These are phyloP conservation scores for Pseudozyma thailandica DNA, from an alignment of 1,284 basidiomycete genomes.

Conservation along the genomic window DNA sequence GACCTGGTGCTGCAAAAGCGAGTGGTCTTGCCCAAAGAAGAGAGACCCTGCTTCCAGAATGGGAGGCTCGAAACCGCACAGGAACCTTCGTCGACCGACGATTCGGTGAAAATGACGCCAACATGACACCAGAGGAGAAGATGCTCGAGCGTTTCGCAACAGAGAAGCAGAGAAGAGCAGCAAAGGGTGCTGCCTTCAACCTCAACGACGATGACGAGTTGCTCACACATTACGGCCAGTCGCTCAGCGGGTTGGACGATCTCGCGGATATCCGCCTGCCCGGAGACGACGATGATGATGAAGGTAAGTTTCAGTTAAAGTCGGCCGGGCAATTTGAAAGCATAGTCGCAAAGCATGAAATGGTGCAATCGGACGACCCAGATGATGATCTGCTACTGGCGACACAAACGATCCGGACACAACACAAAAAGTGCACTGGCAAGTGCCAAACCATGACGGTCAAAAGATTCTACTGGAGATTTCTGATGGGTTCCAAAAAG, in stretches of 20 bases:
- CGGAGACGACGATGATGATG: slow-evolving; percentile 58
- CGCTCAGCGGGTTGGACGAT: slow-evolving; percentile 83
- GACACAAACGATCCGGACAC: slow-evolving; percentile 55
- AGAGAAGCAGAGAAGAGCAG: slow-evolving; percentile 72
- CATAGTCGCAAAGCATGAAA: not conserved
- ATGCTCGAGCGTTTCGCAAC: slow-evolving; percentile 96
- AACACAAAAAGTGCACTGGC: slow-evolving; percentile 47
- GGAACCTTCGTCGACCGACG: slow-evolving; percentile 92
- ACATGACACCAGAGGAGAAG: slow-evolving; percentile 90
- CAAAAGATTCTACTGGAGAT: slow-evolving; percentile 68
- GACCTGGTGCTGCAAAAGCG: slow-evolving; percentile 86
- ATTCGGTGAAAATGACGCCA: slow-evolving; percentile 93
- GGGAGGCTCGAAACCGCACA: slow-evolving; percentile 77
- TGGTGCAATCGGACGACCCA: not conserved
- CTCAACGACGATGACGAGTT: slow-evolving; percentile 74
- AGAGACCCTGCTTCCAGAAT: slow-evolving; percentile 84
- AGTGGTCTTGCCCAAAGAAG: slow-evolving; percentile 82
- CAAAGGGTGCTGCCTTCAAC: slow-evolving; percentile 86
- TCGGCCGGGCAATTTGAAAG: not conserved
- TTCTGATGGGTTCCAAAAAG: slow-evolving; percentile 50
- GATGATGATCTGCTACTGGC: slow-evolving; percentile 58
- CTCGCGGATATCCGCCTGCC: slow-evolving; percentile 75
- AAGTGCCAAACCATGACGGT: slow-evolving; percentile 56
- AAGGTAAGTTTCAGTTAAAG: slow-evolving; percentile 39
- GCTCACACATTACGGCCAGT: slow-evolving; percentile 93